Percentiles rank a stretch among this genome's conserved stretches.
These are phyloP conservation scores for Auricularia auricula-judae DNA, from an alignment of 768 basidiomycete genomes.

Conservation along the genomic window DNA sequence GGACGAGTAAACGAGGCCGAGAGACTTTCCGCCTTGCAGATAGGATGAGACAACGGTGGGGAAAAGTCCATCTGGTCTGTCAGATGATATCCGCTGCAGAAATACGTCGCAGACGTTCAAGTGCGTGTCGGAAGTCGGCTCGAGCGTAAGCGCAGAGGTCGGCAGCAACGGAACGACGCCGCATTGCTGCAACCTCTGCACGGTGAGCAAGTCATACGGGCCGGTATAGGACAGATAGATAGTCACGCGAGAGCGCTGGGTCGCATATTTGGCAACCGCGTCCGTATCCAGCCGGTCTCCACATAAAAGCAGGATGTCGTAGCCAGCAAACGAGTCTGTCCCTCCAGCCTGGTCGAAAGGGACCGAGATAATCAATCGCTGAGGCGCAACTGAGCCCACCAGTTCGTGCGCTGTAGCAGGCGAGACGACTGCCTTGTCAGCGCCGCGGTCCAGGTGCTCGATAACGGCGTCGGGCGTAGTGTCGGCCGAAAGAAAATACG, in stretches of 20 bases:
- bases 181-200: constrained; percentile 34
- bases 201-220: neutral
- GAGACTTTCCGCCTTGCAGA: constrained; percentile 53
- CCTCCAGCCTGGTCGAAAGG: constrained; percentile 64
- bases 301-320: constrained; percentile 59
- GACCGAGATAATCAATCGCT: constrained; percentile 66
- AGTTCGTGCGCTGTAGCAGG: constrained; percentile 55
- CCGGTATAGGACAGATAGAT: constrained; percentile 47
- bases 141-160: constrained; percentile 54
- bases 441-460: constrained; percentile 64
- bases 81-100: constrained; percentile 69
- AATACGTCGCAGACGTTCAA: constrained; percentile 79
- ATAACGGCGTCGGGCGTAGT: constrained; percentile 42
- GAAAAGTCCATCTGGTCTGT: constrained; percentile 85
- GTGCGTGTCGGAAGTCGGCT: constrained; percentile 38
- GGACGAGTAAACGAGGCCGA: constrained; percentile 96
- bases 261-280: constrained; percentile 31
- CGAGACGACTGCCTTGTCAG: constrained; percentile 69
- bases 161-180: constrained; percentile 64
- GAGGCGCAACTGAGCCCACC: constrained; percentile 49
- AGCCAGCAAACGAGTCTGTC: constrained; percentile 20
- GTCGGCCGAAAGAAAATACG: constrained; percentile 46
- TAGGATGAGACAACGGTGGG: constrained; percentile 80
- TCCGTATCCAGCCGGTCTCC: constrained; percentile 70
- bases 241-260: constrained; percentile 38